These are phyloP conservation scores for Gleditsia sinensis DNA, from an alignment of 306 rosid species.

Conservation along the genomic window DNA sequence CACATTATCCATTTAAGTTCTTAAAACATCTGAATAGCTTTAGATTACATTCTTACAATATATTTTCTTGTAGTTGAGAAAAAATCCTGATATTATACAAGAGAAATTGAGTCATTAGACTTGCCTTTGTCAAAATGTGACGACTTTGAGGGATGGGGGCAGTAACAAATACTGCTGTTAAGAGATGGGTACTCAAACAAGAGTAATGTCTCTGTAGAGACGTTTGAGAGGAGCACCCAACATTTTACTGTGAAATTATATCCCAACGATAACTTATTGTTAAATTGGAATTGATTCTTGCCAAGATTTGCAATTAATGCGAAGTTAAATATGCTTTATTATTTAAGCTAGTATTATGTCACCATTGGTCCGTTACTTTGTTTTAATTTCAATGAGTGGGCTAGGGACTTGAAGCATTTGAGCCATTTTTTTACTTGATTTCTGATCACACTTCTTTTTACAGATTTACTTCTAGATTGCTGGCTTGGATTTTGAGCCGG, in stretches of 20 bases:
- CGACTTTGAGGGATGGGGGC: neutral
- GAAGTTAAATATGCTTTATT: neutral
- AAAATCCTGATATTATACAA: conserved; percentile 10
- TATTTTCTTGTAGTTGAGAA: neutral
- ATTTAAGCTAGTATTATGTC: conserved; percentile 30
- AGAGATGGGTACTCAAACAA: conserved; percentile 10
- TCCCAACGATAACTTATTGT: conserved; percentile 18
- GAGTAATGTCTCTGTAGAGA: conserved; percentile 10
- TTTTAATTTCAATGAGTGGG: neutral
- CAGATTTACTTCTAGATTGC: conserved; percentile 84
- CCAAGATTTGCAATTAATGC: conserved; percentile 6
- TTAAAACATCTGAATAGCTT: neutral
- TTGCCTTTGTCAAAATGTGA: neutral
- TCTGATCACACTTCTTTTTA: conserved; percentile 28
- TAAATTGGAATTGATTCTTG: neutral
- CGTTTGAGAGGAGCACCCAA: conserved; percentile 13
- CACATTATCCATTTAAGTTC: conserved; percentile 2
- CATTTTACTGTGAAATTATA: neutral
- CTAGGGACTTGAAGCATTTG: conserved; percentile 20
- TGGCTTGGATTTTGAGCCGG: conserved; percentile 92
- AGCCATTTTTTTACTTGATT: conserved; percentile 28
- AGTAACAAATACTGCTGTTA: neutral
- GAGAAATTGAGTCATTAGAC: neutral
- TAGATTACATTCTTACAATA: neutral
- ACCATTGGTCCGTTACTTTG: conserved; percentile 13